Conservation (phyloP, 2,329 filamentous ascomycete genomes). For the Ascochyta koolunga region DNA sequence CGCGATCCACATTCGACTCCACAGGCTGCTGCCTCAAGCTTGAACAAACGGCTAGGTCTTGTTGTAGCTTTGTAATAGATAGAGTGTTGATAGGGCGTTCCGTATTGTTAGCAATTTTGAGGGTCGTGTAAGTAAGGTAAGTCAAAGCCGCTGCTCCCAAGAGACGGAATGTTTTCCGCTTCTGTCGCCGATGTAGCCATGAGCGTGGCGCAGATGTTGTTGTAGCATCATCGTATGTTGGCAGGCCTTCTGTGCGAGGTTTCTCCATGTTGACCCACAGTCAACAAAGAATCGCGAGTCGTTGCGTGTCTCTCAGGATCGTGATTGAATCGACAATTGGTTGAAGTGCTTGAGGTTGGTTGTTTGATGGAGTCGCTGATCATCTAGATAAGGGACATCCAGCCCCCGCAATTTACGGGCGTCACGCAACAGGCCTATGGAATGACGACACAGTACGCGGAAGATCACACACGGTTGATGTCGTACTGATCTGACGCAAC, state of each 20-base stretch:
- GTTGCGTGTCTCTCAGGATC: background rate
- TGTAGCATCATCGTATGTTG: constrained; percentile 33
- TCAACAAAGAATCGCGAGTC: background rate
- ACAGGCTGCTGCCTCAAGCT: constrained; percentile 61
- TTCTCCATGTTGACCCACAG: constrained; percentile 25
- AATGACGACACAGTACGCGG: background rate
- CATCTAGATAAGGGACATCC: background rate
- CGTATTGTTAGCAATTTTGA: constrained; percentile 26
- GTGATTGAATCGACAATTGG: background rate
- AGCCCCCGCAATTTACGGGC: constrained; percentile 8
- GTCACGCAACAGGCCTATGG: constrained; percentile 7
- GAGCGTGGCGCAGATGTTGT: constrained; percentile 8
- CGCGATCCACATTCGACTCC: constrained; percentile 62
- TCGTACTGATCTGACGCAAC: too few relatives aligned
- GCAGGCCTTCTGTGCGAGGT: constrained; percentile 19
- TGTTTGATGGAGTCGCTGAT: background rate
- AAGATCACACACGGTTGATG: too few relatives aligned
- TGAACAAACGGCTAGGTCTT: constrained; percentile 62
- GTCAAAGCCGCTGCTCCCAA: constrained; percentile 25
- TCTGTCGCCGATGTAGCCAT: constrained; percentile 24
- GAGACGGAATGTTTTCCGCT: constrained; percentile 24
- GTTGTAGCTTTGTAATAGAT: constrained; percentile 60
- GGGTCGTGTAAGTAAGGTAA: constrained; percentile 27
- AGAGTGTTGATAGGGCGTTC: constrained; percentile 40
- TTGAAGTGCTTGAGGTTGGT: background rate